Percentiles rank a stretch among this genome's conserved stretches.
phyloP scores from a whole-genome alignment of 306 rosid species.

The Glycine soja region DNA sequence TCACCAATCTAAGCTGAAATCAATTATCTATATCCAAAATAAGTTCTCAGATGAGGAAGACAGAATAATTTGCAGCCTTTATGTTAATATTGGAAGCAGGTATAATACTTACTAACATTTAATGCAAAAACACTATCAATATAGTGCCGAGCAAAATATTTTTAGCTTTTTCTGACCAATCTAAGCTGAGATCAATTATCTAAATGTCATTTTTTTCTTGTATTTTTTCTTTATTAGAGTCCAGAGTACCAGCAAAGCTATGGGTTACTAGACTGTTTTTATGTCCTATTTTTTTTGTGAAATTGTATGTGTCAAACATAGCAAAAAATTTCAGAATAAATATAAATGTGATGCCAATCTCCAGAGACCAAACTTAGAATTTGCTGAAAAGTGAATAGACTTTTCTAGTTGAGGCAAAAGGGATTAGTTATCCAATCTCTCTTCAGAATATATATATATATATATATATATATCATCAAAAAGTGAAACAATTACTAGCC shows the following conservation, averaged over 20 bases:
- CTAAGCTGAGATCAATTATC: too few relatives aligned
- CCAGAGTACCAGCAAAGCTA: too few relatives aligned
- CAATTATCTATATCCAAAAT: too few relatives aligned
- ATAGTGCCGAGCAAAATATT: constrained; percentile 13
- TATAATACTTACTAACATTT: constrained; percentile 39
- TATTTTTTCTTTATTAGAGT: too few relatives aligned
- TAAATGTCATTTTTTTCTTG: not conserved
- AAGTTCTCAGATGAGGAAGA: constrained; percentile 95
- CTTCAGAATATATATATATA: too few relatives aligned
- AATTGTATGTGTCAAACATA: not conserved
- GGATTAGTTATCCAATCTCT: not conserved
- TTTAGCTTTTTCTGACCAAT: constrained; percentile 42
- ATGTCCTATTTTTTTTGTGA: not conserved
- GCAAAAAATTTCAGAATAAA: not conserved
- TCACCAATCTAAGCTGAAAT: too few relatives aligned
- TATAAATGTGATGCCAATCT: not conserved
- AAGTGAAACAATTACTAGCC: too few relatives aligned
- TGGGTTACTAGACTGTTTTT: not conserved
- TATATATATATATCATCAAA: too few relatives aligned
- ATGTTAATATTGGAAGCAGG: constrained; percentile 96
- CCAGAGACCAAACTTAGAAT: not conserved
- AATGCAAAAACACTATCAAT: constrained; percentile 14
- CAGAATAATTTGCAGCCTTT: constrained; percentile 86
- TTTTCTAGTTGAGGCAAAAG: not conserved
- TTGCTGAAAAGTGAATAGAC: not conserved